Evolutionary conservation across 208 protist species (phyloP).

Genomic region (Jaenimonas drosophilae): DNA sequence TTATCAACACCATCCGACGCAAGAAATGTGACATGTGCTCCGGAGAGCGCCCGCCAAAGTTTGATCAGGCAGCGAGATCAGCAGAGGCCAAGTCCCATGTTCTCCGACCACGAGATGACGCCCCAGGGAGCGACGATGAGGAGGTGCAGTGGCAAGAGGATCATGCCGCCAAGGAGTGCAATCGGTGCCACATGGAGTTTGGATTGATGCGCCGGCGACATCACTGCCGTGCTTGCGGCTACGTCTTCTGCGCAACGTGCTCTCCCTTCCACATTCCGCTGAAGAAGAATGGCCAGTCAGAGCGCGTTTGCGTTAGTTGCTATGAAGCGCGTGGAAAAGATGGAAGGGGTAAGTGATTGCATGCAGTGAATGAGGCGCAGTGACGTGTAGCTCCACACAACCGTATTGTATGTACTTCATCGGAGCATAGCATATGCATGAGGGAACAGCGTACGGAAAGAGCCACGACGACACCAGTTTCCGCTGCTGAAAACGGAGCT

Average conservation of each 20-base stretch:
- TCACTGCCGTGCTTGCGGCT: constrained; percentile 77
- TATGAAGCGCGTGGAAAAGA: constrained; percentile 17
- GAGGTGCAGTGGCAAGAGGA: constrained; percentile 80
- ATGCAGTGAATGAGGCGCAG: too few species aligned
- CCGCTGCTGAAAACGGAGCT: too few species aligned
- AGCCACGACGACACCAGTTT: too few species aligned
- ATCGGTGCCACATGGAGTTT: constrained; percentile 60
- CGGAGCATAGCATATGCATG: too few species aligned
- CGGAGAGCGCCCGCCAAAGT: constrained; percentile 26
- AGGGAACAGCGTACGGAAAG: too few species aligned
- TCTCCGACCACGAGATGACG: constrained; percentile 6
- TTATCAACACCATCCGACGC: constrained; percentile 31
- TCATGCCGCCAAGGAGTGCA: constrained; percentile 51
- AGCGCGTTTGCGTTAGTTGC: constrained; percentile 59
- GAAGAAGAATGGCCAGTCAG: constrained; percentile 23
- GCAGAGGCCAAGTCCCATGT: constrained; percentile 4
- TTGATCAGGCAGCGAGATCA: constrained; percentile 24
- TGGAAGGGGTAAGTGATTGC: too few species aligned
- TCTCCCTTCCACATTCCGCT: constrained; percentile 36
- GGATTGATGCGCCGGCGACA: constrained; percentile 59
- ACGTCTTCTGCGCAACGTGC: constrained; percentile 74
- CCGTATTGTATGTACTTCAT: too few species aligned
- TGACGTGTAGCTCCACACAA: too few species aligned
- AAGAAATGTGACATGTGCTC: constrained; percentile 73
- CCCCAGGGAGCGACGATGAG: constrained; percentile 39